Evolutionary conservation across 2,329 filamentous ascomycete genomes (phyloP).

Genomic region (Curvularia spicifera): DNA sequence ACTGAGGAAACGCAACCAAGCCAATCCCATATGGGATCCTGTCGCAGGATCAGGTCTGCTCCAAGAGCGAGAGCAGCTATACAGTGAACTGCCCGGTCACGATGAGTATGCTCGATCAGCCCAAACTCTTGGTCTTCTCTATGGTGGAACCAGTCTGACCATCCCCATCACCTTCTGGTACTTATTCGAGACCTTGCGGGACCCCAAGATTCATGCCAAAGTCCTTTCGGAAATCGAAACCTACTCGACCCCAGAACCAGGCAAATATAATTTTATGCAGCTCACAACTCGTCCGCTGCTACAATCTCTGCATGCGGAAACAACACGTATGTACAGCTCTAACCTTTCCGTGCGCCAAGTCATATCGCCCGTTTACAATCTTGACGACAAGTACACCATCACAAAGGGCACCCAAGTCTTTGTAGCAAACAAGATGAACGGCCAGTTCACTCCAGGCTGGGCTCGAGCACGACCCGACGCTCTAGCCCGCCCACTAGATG

Average conservation of each 20-base stretch:
- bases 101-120: constrained; percentile 18
- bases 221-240: constrained; percentile 5
- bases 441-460: constrained; percentile 17
- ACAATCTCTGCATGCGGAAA: constrained; percentile 26
- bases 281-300: constrained; percentile 21
- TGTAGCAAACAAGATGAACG: constrained; percentile 16
- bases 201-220: not conserved
- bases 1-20: not conserved
- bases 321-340: constrained; percentile 17
- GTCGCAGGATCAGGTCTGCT: constrained; percentile 19
- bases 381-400: constrained; percentile 24
- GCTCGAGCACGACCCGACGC: not conserved
- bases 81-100: constrained; percentile 19
- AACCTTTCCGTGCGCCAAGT: constrained; percentile 19
- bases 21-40: constrained; percentile 18
- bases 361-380: constrained; percentile 3
- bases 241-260: not conserved
- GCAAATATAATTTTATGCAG: constrained; percentile 17
- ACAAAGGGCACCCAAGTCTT: constrained; percentile 19
- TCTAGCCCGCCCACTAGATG: constrained; percentile 8
- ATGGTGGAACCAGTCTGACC: constrained; percentile 22
- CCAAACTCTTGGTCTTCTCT: constrained; percentile 25
- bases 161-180: constrained; percentile 28
- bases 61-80: constrained; percentile 27
- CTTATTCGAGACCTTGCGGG: constrained; percentile 20